These are phyloP conservation scores for Neurospora discreta DNA, from an alignment of 495 filamentous ascomycete genomes.

Conservation along the genomic window DNA sequence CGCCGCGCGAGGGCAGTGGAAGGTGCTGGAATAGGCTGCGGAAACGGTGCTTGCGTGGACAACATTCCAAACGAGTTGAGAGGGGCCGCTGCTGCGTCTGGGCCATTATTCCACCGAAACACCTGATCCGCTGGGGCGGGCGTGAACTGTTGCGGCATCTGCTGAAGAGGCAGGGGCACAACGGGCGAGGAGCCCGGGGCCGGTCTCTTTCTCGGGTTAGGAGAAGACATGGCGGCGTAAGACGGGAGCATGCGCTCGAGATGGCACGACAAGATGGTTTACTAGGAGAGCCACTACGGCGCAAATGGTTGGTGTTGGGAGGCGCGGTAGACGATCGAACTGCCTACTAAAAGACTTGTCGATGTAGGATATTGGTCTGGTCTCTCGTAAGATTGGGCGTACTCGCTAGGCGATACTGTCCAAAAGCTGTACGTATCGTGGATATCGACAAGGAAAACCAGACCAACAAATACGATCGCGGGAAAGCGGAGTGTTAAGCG, in stretches of 20 bases:
- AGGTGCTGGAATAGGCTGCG: conserved; percentile 21
- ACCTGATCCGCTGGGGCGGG: conserved; percentile 28
- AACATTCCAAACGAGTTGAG: conserved; percentile 33
- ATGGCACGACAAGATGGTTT: not conserved
- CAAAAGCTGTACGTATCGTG: not conserved
- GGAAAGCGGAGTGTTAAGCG: not conserved
- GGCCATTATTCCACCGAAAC: conserved; percentile 27
- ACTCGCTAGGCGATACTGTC: not conserved
- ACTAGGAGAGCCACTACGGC: not conserved
- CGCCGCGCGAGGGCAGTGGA: conserved; percentile 61
- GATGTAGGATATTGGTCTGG: not conserved
- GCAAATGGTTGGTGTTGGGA: not conserved
- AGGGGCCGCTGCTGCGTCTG: conserved; percentile 18
- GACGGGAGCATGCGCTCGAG: conserved; percentile 19
- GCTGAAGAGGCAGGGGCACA: conserved; percentile 30
- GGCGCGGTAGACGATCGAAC: not conserved
- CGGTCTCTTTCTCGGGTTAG: conserved; percentile 58
- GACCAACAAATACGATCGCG: not conserved
- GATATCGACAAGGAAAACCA: not conserved
- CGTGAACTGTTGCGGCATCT: conserved; percentile 35
- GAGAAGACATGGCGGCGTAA: conserved; percentile 32
- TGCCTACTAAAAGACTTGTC: not conserved
- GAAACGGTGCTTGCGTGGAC: conserved; percentile 34
- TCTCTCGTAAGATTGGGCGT: not conserved
- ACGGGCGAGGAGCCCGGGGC: conserved; percentile 58